Evolutionary conservation across 202 grass and related monocot genomes (phyloP).

Genomic region (Zoysia matrella): DNA sequence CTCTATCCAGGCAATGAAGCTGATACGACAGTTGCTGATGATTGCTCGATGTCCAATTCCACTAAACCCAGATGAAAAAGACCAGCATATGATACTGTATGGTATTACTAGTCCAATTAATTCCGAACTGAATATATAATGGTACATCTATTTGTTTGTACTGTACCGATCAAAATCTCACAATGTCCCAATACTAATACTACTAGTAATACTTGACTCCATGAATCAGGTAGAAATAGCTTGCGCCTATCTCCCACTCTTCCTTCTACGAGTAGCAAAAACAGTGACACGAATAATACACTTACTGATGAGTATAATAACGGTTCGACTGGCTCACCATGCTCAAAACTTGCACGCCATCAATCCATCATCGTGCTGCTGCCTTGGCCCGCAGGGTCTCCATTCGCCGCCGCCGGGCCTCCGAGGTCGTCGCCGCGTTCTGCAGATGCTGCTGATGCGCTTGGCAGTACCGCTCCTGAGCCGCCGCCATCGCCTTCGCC

Average conservation of each 20-base stretch:
- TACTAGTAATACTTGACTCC: too few species aligned
- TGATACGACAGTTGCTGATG: too few species aligned
- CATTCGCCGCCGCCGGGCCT: conserved; percentile 42
- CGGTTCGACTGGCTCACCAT: neutral
- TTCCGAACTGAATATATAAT: neutral
- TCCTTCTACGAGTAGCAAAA: neutral
- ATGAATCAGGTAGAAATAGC: neutral
- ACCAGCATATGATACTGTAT: too few species aligned
- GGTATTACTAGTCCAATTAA: too few species aligned
- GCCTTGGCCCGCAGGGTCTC: conserved; percentile 45
- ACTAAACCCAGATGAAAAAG: too few species aligned
- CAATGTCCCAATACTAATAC: neutral
- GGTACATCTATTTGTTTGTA: neutral
- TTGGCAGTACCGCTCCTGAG: neutral
- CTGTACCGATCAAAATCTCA: conserved; percentile 6
- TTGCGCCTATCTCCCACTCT: neutral
- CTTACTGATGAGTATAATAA: neutral
- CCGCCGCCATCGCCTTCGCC: neutral
- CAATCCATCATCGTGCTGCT: too few species aligned
- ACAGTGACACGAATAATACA: neutral
- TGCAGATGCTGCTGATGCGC: neutral
- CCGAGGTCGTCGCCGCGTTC: conserved; percentile 38
- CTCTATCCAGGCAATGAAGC: too few species aligned
- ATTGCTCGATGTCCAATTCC: too few species aligned
- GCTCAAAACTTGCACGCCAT: conserved; percentile 5